Conservation (phyloP, 2,329 filamentous ascomycete species). For the Sporothrix protearum region DNA sequence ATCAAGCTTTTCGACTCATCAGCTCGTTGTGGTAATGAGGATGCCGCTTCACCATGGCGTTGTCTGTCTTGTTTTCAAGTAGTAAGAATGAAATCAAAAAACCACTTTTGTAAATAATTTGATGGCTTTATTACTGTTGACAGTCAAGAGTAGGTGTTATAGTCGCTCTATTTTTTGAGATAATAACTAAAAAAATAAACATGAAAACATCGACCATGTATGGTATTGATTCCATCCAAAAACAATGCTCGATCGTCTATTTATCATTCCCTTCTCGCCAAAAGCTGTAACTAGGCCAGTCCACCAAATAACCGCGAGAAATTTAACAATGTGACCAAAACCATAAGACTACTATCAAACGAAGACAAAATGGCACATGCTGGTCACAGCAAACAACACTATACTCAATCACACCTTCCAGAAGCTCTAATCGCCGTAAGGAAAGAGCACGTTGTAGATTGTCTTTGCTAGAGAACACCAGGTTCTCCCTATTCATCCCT, state of each 20-base stretch:
- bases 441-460: conserved; percentile 14
- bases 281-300: neutral
- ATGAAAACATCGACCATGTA: too few species aligned
- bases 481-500: neutral
- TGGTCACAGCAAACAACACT: neutral
- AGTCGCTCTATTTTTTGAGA: too few species aligned
- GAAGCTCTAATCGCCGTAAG: neutral
- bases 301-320: neutral
- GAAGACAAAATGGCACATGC: neutral
- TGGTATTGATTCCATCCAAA: too few species aligned
- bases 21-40: neutral
- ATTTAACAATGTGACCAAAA: neutral
- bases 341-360: neutral
- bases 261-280: too few species aligned
- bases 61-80: too few species aligned
- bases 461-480: neutral
- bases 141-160: too few species aligned
- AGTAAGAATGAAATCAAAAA: too few species aligned
- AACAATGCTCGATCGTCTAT: too few species aligned
- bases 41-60: too few species aligned
- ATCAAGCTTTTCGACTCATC: neutral
- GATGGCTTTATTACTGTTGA: too few species aligned
- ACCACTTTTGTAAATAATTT: too few species aligned
- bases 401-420: neutral
- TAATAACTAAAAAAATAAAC: too few species aligned